Evolutionary conservation across 257 asterid genomes (phyloP).

Genomic region (Leonotis leonurus): DNA sequence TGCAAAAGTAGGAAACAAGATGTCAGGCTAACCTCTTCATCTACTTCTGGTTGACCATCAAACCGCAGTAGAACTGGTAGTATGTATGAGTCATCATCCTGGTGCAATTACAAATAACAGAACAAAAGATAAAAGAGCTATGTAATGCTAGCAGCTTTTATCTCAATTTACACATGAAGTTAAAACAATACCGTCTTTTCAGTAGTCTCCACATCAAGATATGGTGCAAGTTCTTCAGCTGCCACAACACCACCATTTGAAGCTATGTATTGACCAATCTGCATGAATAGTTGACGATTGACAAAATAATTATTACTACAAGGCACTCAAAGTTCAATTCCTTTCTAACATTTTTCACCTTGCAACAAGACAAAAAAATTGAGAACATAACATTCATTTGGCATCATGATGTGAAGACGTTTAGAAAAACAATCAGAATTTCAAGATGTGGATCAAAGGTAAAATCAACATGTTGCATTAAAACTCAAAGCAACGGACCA

Average conservation of each 20-base stretch:
- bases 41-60: slow-evolving; percentile 93
- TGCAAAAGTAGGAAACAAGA: neutral
- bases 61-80: slow-evolving; percentile 85
- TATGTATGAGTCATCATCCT: slow-evolving; percentile 91
- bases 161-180: neutral
- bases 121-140: slow-evolving; percentile 10
- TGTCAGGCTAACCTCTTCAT: slow-evolving; percentile 64
- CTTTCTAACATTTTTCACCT: no score
- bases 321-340: no score
- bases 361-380: no score
- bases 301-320: no score
- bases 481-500: slow-evolving; percentile 15
- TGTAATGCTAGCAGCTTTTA: slow-evolving; percentile 1
- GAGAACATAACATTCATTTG: neutral
- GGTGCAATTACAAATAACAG: slow-evolving; percentile 20
- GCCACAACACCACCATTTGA: slow-evolving; percentile 96
- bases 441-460: slow-evolving; percentile 10
- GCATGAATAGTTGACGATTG: slow-evolving; percentile 17
- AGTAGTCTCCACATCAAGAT: slow-evolving; percentile 69
- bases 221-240: slow-evolving; percentile 99
- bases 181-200: slow-evolving; percentile 39
- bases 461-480: slow-evolving; percentile 17
- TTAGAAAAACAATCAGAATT: neutral
- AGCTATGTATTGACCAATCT: slow-evolving; percentile 87
- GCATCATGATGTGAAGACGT: no score